These are phyloP conservation scores for Leishmania mexicana DNA, from an alignment of 208 protist genomes.

Conservation along the genomic window DNA sequence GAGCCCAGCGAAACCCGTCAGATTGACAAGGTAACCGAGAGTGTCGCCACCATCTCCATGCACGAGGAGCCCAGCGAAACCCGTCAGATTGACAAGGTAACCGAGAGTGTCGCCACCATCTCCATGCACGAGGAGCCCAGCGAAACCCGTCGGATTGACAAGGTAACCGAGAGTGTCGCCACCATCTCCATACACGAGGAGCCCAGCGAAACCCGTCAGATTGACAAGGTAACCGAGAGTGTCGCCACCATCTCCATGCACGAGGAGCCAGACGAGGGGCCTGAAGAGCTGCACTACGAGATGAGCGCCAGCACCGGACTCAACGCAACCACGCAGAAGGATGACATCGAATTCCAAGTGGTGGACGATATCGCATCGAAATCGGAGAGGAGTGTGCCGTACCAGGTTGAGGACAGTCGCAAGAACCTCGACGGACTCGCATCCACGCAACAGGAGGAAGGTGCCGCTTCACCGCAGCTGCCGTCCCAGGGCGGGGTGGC, in stretches of 20 bases:
- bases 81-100: no score
- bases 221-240: no score
- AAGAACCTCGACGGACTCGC: slow-evolving; percentile 3
- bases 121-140: no score
- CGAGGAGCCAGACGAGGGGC: background rate
- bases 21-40: no score
- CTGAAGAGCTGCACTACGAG: background rate
- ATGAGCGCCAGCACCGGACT: background rate
- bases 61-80: background rate
- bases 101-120: no score
- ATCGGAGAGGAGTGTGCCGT: slow-evolving; percentile 26
- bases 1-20: no score
- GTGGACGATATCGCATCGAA: slow-evolving; percentile 1
- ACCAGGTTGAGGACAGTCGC: slow-evolving; percentile 18
- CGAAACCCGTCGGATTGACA: no score
- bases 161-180: no score
- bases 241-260: background rate
- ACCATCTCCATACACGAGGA: slow-evolving; percentile 1
- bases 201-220: background rate
- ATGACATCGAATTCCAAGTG: slow-evolving; percentile 28
- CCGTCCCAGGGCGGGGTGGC: background rate
- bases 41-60: background rate
- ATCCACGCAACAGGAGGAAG: background rate
- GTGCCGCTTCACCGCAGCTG: background rate
- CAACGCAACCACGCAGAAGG: background rate